These are phyloP conservation scores for Astragalus membranaceus DNA, from an alignment of 306 rosid genomes.

Conservation along the genomic window DNA sequence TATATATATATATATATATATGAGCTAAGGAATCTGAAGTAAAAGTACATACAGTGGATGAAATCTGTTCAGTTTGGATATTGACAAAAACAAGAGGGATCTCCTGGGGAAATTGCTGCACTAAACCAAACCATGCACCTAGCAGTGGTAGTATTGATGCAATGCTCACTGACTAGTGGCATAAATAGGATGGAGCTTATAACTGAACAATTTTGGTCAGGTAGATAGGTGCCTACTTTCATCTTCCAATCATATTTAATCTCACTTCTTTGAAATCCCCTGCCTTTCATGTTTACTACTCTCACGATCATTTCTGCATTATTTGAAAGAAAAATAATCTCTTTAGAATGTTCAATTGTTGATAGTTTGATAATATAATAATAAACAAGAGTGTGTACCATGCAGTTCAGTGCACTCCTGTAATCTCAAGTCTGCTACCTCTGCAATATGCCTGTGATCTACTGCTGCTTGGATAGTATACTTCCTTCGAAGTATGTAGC, in stretches of 20 bases:
- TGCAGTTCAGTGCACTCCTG: too few species aligned
- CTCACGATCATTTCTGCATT: conserved; percentile 53
- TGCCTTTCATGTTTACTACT: conserved; percentile 19
- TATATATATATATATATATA: too few species aligned
- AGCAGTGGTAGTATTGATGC: conserved; percentile 42
- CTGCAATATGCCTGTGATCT: conserved; percentile 57
- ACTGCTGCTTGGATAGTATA: conserved; percentile 48
- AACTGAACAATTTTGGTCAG: conserved; percentile 47
- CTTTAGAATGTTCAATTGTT: neutral
- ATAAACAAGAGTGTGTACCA: too few species aligned
- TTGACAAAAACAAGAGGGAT: too few species aligned
- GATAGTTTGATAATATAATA: too few species aligned
- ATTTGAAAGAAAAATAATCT: neutral
- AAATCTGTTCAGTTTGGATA: conserved; percentile 61
- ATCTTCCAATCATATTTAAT: neutral
- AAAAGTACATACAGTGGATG: neutral
- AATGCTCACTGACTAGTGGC: conserved; percentile 38
- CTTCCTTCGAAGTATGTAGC: conserved; percentile 39
- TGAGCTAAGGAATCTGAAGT: too few species aligned
- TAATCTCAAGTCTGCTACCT: conserved; percentile 33
- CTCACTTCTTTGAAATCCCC: conserved; percentile 31
- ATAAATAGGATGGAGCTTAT: conserved; percentile 57
- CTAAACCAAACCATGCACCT: conserved; percentile 51
- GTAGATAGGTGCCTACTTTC: conserved; percentile 44
- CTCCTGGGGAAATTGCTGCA: too few species aligned